phyloP scores from a whole-genome alignment of 2,329 filamentous ascomycete genomes.

The Colletotrichum salicis region DNA sequence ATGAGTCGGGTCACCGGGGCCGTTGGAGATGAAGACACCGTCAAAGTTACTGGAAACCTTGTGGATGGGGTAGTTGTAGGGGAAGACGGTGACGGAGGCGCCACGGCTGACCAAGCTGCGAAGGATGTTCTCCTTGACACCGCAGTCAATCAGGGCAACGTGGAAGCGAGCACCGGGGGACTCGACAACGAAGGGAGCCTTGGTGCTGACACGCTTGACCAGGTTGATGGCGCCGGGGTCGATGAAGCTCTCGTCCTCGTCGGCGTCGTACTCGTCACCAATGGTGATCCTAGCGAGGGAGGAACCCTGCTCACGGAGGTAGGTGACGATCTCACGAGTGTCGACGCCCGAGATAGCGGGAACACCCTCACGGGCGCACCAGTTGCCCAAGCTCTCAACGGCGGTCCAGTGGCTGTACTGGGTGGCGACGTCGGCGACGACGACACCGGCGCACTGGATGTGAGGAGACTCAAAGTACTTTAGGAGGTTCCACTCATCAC shows the following conservation, averaged over 20 bases:
- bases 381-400: slow-evolving; percentile 90
- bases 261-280: slow-evolving; percentile 97
- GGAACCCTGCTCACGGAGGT: slow-evolving; percentile 94
- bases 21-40: slow-evolving; percentile 98
- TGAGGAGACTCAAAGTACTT: slow-evolving; percentile 99
- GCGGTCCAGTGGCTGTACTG: slow-evolving; percentile 99
- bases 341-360: slow-evolving; percentile 97
- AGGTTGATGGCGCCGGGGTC: slow-evolving; percentile 97
- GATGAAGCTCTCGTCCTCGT: slow-evolving; percentile 95
- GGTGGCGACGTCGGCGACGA: slow-evolving; percentile 92
- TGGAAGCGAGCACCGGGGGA: slow-evolving; percentile 86
- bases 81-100: slow-evolving; percentile 92
- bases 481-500: slow-evolving; percentile 89
- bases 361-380: slow-evolving; percentile 96
- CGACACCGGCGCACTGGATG: slow-evolving; percentile 94
- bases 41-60: slow-evolving; percentile 98
- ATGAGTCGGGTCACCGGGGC: slow-evolving; percentile 96
- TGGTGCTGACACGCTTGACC: slow-evolving; percentile 95
- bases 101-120: slow-evolving; percentile 92
- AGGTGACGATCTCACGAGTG: slow-evolving; percentile 95
- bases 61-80: slow-evolving; percentile 97
- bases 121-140: slow-evolving; percentile 99
- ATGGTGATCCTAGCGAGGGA: slow-evolving; percentile 94
- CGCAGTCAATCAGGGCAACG: slow-evolving; percentile 95
- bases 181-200: slow-evolving; percentile 95